Evolutionary conservation across 768 basidiomycete species (phyloP), one percentile per base, ranked within the genome.

Genomic region (Termitomyces bulborhizus): DNA sequence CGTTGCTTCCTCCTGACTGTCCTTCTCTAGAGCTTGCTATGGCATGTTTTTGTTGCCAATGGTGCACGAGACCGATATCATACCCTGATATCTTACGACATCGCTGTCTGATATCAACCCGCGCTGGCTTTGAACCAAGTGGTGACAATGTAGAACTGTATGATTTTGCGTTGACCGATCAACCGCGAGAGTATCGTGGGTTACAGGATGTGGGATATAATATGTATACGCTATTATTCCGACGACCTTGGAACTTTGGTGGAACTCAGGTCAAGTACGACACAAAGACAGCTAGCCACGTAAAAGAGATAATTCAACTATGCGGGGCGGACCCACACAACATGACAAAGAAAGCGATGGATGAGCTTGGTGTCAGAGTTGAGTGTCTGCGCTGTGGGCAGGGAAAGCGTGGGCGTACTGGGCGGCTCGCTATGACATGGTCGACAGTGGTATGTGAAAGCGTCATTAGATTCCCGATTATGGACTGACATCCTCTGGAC

Each of bases 31-130:
- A 66, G 2, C 67, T 71, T 34, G 71, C 71, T 13, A 63, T 66
- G 1, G 65, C 63, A 7, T 69, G 71, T 44, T 73, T 73, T 57
- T 64, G 66, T 16, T 73, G 70, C 54, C 45, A 53, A 16, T 68
- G 59, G 45, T 72, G 71, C 42, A 52, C 44, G 3, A 70, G 69
- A 48, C 63, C 67, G 3, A 68, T 71, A 5, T 59, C 65, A 1
- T 72, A 69, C 55, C 69, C 69, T 5, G 60, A 66, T 12, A 60
- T 72, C 15, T 57, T 71, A 47, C 61, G 60, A 27, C 72, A 73
- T 36, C 40, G 27, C 12, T 71, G 70, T 36, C 45, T 67, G 16
- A 42, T 46, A 29, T 43, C 51, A 21, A 16, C 43, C 15, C n/a
- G 42, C 11, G 41, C 55, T 7, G 58, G 37, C n/a, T 48, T 43